These are phyloP conservation scores for Calocybe cyanea DNA, from an alignment of 768 basidiomycete species.

Conservation along the genomic window DNA sequence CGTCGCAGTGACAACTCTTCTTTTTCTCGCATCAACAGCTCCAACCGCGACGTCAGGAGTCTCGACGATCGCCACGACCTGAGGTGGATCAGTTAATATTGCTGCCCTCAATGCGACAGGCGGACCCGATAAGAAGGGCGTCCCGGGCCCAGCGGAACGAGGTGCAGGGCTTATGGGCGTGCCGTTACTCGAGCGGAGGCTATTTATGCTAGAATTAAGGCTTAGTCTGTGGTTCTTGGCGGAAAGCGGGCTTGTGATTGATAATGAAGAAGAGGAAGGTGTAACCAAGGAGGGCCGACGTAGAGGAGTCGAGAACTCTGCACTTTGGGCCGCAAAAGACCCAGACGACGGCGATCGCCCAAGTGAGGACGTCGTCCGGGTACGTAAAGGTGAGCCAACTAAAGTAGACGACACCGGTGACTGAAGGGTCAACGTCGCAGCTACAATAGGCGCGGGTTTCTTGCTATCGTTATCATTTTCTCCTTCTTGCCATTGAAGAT, in stretches of 20 bases:
- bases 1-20: conserved; percentile 83
- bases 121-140: conserved; percentile 30
- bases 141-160: conserved; percentile 25
- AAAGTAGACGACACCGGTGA: conserved; percentile 16
- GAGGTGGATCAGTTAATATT: conserved; percentile 79
- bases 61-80: conserved; percentile 76
- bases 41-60: conserved; percentile 89
- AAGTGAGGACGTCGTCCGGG: conserved; percentile 48
- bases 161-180: conserved; percentile 48
- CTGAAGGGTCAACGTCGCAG: conserved; percentile 14
- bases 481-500: conserved; percentile 82
- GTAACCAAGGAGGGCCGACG: conserved; percentile 35
- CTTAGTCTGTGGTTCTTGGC: conserved; percentile 28
- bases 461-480: conserved; percentile 26
- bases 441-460: conserved; percentile 14
- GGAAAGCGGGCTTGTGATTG: not conserved
- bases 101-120: conserved; percentile 59
- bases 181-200: conserved; percentile 18
- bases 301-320: conserved; percentile 30
- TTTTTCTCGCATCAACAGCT: conserved; percentile 80
- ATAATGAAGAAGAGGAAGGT: conserved; percentile 18
- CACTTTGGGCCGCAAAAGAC: conserved; percentile 5
- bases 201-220: conserved; percentile 30
- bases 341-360: conserved; percentile 50
- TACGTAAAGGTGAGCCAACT: conserved; percentile 24